Evolutionary conservation across 1,284 basidiomycete genomes (phyloP).

Genomic region (Prillingera fragicola): DNA sequence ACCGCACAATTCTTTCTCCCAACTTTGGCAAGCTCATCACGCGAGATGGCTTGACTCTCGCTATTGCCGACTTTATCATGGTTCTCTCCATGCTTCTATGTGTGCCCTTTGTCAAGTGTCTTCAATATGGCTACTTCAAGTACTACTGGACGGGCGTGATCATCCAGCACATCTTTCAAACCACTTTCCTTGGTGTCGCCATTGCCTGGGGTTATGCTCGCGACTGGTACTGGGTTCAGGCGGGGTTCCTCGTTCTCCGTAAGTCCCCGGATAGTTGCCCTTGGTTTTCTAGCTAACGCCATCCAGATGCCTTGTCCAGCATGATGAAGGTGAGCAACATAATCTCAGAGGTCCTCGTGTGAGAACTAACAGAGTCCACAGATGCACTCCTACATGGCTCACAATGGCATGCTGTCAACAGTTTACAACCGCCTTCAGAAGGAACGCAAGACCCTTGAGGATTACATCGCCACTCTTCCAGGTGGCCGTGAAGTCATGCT

Average conservation of each 20-base stretch:
- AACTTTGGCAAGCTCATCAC: slow-evolving; percentile 85
- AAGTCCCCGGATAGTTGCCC: slow-evolving; percentile 16
- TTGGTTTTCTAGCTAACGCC: slow-evolving; percentile 6
- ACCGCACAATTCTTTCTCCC: slow-evolving; percentile 71
- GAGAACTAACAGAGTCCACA: no score
- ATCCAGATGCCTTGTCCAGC: slow-evolving; percentile 41
- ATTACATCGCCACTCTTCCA: slow-evolving; percentile 29
- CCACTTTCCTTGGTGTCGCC: slow-evolving; percentile 60
- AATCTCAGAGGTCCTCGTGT: background rate
- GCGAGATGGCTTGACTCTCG: slow-evolving; percentile 73
- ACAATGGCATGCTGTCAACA: slow-evolving; percentile 76
- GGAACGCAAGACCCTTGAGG: slow-evolving; percentile 35
- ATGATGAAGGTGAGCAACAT: slow-evolving; percentile 43
- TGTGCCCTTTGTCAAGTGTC: slow-evolving; percentile 74
- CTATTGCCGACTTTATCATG: slow-evolving; percentile 75
- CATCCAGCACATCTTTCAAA: slow-evolving; percentile 74
- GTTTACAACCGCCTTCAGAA: slow-evolving; percentile 44
- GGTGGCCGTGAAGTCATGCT: slow-evolving; percentile 37
- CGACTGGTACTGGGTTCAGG: slow-evolving; percentile 97
- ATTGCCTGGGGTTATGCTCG: slow-evolving; percentile 56
- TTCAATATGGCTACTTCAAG: slow-evolving; percentile 68
- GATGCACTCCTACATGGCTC: slow-evolving; percentile 86
- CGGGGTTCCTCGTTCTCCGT: slow-evolving; percentile 87
- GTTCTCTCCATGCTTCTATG: slow-evolving; percentile 67
- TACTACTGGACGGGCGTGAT: slow-evolving; percentile 69